phyloP scores from a whole-genome alignment of 2,329 filamentous ascomycete genomes.

The Ophiostoma australiae region DNA sequence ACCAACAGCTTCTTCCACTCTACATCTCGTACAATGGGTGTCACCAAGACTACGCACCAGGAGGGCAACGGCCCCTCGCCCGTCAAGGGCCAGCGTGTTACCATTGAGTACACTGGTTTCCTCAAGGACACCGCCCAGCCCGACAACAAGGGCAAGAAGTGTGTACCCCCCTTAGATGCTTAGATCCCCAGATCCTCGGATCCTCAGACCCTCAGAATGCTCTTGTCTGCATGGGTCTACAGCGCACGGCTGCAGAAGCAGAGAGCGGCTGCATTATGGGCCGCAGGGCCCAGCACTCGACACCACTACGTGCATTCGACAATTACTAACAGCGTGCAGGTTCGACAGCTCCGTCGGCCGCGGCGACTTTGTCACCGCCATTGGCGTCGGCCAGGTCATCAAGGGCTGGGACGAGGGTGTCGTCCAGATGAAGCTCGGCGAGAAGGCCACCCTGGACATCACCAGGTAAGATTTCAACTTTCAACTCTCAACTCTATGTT shows the following conservation, averaged over 20 bases:
- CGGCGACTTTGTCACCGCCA: slow-evolving; percentile 68
- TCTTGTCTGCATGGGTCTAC: background rate
- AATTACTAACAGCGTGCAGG: slow-evolving; percentile 37
- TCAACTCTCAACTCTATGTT: too few relatives aligned
- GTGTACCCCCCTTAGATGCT: slow-evolving; percentile 33
- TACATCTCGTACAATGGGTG: slow-evolving; percentile 55
- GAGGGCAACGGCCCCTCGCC: slow-evolving; percentile 62
- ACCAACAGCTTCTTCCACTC: slow-evolving; percentile 22
- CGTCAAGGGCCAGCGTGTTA: slow-evolving; percentile 63
- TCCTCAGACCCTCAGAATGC: background rate
- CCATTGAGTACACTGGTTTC: slow-evolving; percentile 88
- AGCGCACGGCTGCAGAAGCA: background rate
- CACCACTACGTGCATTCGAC: too few relatives aligned
- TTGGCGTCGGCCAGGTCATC: slow-evolving; percentile 83
- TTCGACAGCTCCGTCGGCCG: slow-evolving; percentile 84
- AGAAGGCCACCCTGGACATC: slow-evolving; percentile 83
- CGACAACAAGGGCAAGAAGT: slow-evolving; percentile 67
- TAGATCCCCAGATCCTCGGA: too few relatives aligned
- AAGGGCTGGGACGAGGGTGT: slow-evolving; percentile 86
- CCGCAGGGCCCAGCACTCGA: background rate
- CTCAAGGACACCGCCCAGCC: slow-evolving; percentile 62
- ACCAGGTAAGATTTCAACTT: slow-evolving; percentile 51
- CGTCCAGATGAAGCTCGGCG: slow-evolving; percentile 77
- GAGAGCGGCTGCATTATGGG: background rate
- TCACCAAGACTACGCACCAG: slow-evolving; percentile 60